phyloP scores from a whole-genome alignment of 805 yeast species.

The Teunomyces barrocoloradensis region DNA sequence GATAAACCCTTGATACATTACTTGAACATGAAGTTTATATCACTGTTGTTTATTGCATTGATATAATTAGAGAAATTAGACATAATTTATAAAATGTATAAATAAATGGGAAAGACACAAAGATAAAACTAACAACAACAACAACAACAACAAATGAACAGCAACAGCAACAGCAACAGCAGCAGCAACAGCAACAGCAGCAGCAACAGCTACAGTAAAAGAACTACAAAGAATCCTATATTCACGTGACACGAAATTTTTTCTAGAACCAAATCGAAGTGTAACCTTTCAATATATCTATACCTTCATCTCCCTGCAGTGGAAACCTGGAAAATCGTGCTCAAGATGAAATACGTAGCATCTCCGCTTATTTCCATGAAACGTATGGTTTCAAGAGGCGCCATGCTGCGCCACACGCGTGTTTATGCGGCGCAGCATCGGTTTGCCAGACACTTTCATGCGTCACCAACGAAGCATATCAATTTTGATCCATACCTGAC shows the following conservation, averaged over 20 bases:
- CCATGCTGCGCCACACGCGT: background rate
- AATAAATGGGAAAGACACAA: no score
- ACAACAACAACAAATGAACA: no score
- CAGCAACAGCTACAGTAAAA: no score
- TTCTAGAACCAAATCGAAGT: conserved; percentile 1
- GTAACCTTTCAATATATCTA: background rate
- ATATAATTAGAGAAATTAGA: no score
- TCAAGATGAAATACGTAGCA: conserved; percentile 1
- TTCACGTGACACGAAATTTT: conserved; percentile 2
- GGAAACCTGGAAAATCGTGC: background rate
- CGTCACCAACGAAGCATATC: conserved; percentile 26
- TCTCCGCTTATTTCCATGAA: background rate
- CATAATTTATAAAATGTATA: no score
- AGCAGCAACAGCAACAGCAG: no score
- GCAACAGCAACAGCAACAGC: no score
- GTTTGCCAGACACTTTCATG: conserved; percentile 39
- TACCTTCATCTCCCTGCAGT: background rate
- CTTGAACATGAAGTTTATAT: no score
- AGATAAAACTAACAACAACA: no score
- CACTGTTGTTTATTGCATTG: no score
- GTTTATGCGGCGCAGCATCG: background rate
- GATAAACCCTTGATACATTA: no score
- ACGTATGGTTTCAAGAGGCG: background rate
- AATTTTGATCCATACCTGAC: conserved; percentile 77
- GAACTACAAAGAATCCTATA: no score